phyloP scores from a whole-genome alignment of 2,329 filamentous ascomycete genomes.

The Volutella citrinella region DNA sequence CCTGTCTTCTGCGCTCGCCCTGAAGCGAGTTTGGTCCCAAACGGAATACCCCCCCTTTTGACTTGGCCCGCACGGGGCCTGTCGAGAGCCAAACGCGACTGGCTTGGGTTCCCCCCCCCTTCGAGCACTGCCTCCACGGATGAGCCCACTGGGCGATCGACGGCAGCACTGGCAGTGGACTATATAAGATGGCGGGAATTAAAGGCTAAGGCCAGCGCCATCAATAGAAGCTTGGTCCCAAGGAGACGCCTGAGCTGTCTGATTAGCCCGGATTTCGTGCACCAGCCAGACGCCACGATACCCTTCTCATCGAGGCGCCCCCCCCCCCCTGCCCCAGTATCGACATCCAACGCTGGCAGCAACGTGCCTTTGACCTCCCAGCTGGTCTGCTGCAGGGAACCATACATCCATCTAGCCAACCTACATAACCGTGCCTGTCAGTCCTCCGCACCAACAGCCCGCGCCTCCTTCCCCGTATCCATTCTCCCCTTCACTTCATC shows the following conservation, averaged over 20 bases:
- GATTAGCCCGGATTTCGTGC: no score
- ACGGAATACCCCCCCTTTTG: no score
- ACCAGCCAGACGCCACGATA: no score
- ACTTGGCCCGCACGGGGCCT: no score
- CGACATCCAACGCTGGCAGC: no score
- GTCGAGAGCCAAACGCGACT: no score
- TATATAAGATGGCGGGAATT: slow-evolving; percentile 17
- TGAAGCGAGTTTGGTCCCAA: slow-evolving; percentile 31
- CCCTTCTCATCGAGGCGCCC: no score
- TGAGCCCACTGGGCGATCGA: slow-evolving; percentile 26
- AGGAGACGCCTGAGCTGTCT: slow-evolving; percentile 16
- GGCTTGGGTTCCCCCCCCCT: no score
- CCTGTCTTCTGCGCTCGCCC: no score
- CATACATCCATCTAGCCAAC: slow-evolving; percentile 16
- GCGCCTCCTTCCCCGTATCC: slow-evolving; percentile 17
- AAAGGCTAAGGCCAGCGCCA: slow-evolving; percentile 13
- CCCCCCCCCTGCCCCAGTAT: no score
- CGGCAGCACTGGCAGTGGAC: slow-evolving; percentile 17
- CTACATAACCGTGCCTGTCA: slow-evolving; percentile 24
- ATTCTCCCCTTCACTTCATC: slow-evolving; percentile 15
- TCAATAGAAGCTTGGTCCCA: slow-evolving; percentile 7
- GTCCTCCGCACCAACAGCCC: slow-evolving; percentile 20
- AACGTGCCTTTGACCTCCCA: no score
- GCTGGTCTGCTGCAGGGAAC: slow-evolving; percentile 7
- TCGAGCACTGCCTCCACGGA: slow-evolving; percentile 27